Base-by-base conservation (phyloP, 352 stramenopile genomes). In the Globisporangium orthogonon region DNA sequence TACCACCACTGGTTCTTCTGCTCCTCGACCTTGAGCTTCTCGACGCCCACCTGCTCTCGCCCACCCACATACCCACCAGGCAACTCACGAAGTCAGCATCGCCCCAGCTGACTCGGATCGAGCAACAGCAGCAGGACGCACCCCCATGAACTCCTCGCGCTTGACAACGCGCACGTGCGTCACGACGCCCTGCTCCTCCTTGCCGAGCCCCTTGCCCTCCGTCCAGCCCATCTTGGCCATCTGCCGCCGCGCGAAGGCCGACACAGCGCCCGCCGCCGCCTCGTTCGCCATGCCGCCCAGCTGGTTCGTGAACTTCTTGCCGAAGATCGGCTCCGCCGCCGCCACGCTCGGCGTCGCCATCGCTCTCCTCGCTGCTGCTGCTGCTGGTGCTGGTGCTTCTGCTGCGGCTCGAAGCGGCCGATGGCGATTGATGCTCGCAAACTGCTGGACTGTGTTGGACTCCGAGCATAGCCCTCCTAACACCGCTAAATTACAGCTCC, bases 161-260 rank as follows among this genome's bases (percentile, higher is more conserved):
- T 97, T 96, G 66, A 95, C 89, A 10, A 98, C 95, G 60, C 88
- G 89, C 41, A 99, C 82, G 76, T 98, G 95, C 28, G 84, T 93
- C 37, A 83, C 75, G 14, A 98, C 89, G 50, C 96, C 96, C 62
- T 98, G 78, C 62, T 97, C 84, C 54, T 94, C 69, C 74, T 98
- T 99, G 60, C 96, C 96, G 11, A 99, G 78, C 0, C 96, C 96
- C 59, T 98, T 97, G 60, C 96, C 96, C 60, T 96, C 84, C 49
- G 66, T 91, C 95, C 95, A 99, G 61, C 96, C 96, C 90, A 99
- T 98, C 63, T 97, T 97, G 60, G 88, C 79, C 88, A 97, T 96
- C 71, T 96, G 88, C 47, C 73, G 77, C 33, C 83, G 72, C 18
- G 89, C 87, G 54, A 97, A 96, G 47, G 64, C 72, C 59, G 84